Conservation (phyloP, 2,329 filamentous ascomycete species). For the Leptographium galeiforme region DNA sequence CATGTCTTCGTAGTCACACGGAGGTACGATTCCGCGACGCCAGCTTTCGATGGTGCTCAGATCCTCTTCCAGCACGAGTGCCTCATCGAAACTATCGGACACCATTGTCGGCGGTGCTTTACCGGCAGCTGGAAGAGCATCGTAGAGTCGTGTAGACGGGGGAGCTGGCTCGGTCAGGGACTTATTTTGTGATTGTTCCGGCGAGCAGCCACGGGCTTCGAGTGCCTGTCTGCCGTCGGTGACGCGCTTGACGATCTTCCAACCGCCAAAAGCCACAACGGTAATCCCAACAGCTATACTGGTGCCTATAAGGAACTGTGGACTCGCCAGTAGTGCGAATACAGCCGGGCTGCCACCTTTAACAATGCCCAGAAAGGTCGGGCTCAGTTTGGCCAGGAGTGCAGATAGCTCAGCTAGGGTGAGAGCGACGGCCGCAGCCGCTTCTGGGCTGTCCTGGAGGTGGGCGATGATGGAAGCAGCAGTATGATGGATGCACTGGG, state of each 20-base stretch:
- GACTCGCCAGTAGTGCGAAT: constrained; percentile 73
- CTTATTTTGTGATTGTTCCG: background rate
- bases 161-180: background rate
- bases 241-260: constrained; percentile 92
- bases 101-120: constrained; percentile 8
- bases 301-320: constrained; percentile 88
- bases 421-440: constrained; percentile 84
- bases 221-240: constrained; percentile 22
- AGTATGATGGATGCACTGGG: constrained; percentile 75
- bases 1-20: constrained; percentile 28
- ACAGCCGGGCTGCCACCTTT: constrained; percentile 75
- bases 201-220: background rate
- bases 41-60: constrained; percentile 45
- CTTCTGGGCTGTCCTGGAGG: constrained; percentile 59
- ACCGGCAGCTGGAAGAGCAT: constrained; percentile 3
- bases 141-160: too few species aligned
- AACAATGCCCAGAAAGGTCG: constrained; percentile 59
- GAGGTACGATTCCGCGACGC: constrained; percentile 39
- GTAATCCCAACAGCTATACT: constrained; percentile 87
- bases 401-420: constrained; percentile 84
- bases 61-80: constrained; percentile 43
- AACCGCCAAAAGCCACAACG: constrained; percentile 87
- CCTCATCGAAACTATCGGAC: constrained; percentile 31
- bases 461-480: constrained; percentile 72
- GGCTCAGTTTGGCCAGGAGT: constrained; percentile 70